Percentiles rank a stretch among this genome's conserved stretches.
phyloP scores from a whole-genome alignment of 2,329 filamentous ascomycete genomes.

The Trichoderma arundinaceum region DNA sequence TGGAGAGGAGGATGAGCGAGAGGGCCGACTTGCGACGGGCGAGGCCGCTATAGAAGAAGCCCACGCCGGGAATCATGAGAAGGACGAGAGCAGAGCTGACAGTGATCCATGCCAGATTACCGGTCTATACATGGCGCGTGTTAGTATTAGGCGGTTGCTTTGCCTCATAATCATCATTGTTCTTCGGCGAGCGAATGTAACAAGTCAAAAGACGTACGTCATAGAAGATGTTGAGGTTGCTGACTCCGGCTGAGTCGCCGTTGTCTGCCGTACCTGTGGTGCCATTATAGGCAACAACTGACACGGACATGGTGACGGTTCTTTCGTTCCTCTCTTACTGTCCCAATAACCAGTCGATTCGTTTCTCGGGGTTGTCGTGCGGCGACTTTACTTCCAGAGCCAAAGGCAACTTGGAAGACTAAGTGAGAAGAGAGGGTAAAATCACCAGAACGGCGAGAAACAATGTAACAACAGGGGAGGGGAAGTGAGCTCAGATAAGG shows the following conservation, averaged over 20 bases:
- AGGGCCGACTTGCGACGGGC: conserved; percentile 88
- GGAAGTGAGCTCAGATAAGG: conserved; percentile 1
- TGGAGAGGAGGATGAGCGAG: conserved; percentile 81
- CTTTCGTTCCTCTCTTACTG: not conserved
- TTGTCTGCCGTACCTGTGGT: conserved; percentile 55
- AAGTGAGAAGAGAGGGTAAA: not conserved
- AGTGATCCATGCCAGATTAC: conserved; percentile 83
- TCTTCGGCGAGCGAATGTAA: not conserved
- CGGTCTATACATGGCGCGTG: conserved; percentile 57
- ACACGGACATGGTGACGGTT: conserved; percentile 36
- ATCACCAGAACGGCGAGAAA: conserved; percentile 8
- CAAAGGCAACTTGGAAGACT: not conserved
- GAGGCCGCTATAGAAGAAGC: conserved; percentile 93
- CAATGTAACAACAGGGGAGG: not conserved
- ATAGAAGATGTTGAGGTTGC: conserved; percentile 85
- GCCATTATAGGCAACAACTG: conserved; percentile 56
- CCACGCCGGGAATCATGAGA: conserved; percentile 92
- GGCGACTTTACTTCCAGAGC: not conserved
- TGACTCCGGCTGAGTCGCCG: conserved; percentile 58
- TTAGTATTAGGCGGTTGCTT: not conserved
- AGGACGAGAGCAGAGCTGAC: conserved; percentile 78
- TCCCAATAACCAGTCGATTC: not conserved
- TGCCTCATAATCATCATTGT: not conserved
- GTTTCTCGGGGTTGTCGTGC: not conserved
- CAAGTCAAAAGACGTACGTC: conserved; percentile 57